These are phyloP conservation scores for Ceratopteris richardii DNA, from an alignment of 75 land plant genomes.

Conservation along the genomic window DNA sequence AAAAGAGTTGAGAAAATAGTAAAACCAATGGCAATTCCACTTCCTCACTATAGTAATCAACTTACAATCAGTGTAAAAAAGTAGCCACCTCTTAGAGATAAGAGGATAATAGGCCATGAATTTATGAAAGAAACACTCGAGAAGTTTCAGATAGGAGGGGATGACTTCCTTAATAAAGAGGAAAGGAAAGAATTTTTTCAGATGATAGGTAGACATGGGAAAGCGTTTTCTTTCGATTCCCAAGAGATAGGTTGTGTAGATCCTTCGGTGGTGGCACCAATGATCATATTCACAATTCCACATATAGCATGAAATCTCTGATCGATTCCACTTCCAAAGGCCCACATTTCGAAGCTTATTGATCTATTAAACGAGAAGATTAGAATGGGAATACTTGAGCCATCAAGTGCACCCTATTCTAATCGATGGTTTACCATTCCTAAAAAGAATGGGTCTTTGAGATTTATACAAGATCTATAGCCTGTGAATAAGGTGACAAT, in stretches of 20 bases:
- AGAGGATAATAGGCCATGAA: constrained; percentile 3
- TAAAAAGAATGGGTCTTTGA: too few species aligned
- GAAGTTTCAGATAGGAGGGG: constrained; percentile 1
- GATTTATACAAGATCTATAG: too few species aligned
- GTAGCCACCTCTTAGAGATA: background rate
- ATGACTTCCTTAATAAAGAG: background rate
- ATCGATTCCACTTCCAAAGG: background rate
- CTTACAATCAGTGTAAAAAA: background rate
- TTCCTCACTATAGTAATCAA: background rate
- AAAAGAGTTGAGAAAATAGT: constrained; percentile 3
- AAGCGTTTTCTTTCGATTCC: background rate
- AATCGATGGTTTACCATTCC: too few species aligned
- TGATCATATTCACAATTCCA: constrained; percentile 2
- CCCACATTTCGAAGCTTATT: background rate
- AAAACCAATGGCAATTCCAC: constrained; percentile 6
- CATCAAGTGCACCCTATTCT: too few species aligned
- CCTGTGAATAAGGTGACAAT: too few species aligned
- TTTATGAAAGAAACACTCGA: constrained; percentile 2
- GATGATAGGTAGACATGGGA: background rate
- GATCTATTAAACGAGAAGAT: too few species aligned
- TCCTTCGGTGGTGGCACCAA: background rate
- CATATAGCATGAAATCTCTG: background rate
- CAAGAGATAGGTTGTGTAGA: constrained; percentile 5
- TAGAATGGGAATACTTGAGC: too few species aligned
- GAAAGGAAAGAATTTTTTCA: background rate